Percentiles rank a stretch among this genome's conserved stretches.
These are phyloP conservation scores for Fusarium veterinarium DNA, from an alignment of 2,329 filamentous ascomycete genomes.

Conservation along the genomic window DNA sequence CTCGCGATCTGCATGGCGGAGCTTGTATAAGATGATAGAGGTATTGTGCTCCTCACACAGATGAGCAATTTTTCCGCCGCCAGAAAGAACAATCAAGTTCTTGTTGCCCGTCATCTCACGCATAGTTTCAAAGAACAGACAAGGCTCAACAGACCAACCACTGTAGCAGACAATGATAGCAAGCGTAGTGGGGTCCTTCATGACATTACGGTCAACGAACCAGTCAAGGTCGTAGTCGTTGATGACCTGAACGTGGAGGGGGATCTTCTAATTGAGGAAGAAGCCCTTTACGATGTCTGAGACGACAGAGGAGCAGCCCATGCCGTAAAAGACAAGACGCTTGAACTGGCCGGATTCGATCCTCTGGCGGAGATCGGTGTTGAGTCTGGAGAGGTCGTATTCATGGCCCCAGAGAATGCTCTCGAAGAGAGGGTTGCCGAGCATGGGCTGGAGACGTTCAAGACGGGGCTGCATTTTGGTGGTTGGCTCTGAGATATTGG, in stretches of 20 bases:
- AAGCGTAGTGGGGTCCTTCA: neutral
- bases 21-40: neutral
- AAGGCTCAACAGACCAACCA: neutral
- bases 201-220: neutral
- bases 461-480: conserved; percentile 4
- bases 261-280: conserved; percentile 1
- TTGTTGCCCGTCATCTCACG: neutral
- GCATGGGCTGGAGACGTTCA: conserved; percentile 4
- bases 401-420: conserved; percentile 6
- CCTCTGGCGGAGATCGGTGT: neutral
- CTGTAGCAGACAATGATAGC: neutral
- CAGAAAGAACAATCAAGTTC: neutral
- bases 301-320: neutral
- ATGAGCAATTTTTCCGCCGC: neutral
- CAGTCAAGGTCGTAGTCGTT: neutral
- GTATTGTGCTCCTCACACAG: neutral
- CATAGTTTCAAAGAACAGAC: neutral
- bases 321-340: neutral
- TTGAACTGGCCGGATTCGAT: neutral
- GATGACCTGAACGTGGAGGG: neutral
- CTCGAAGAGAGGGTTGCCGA: conserved; percentile 5
- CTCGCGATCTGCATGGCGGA: neutral
- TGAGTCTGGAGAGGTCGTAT: conserved; percentile 1
- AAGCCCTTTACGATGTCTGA: neutral
- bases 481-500: rapidly evolving